phyloP scores from a whole-genome alignment of 1,284 basidiomycete species.

The Heterobasidion annosum region DNA sequence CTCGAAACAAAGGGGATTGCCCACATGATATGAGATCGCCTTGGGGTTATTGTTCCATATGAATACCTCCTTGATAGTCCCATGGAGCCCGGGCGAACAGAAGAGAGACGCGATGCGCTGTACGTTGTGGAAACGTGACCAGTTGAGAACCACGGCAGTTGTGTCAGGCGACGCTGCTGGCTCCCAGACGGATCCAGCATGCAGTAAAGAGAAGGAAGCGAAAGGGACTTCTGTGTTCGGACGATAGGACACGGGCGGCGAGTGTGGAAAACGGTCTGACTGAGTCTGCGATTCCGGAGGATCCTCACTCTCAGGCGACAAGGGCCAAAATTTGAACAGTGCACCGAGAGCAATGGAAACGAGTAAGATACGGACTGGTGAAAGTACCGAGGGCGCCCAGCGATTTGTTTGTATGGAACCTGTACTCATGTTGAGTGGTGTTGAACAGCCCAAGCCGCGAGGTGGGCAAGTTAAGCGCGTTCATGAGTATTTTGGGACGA shows the following conservation, averaged over 20 bases:
- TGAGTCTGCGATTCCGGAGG: background rate
- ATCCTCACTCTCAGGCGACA: background rate
- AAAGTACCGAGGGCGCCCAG: background rate
- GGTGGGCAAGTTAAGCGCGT: background rate
- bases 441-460: background rate
- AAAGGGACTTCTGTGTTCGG: constrained; percentile 5
- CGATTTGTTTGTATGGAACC: background rate
- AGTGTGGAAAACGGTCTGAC: background rate
- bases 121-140: constrained; percentile 56
- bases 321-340: background rate
- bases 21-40: background rate
- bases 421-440: background rate
- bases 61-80: constrained; percentile 38
- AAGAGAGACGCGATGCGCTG: constrained; percentile 41
- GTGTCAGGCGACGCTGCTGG: constrained; percentile 20
- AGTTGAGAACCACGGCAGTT: constrained; percentile 56
- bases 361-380: background rate
- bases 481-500: too few species aligned
- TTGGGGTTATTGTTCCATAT: constrained; percentile 60
- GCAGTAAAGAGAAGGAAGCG: background rate
- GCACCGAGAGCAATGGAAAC: background rate
- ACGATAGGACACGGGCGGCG: constrained; percentile 13
- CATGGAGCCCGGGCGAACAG: constrained; percentile 37
- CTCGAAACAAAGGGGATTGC: constrained; percentile 1
- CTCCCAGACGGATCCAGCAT: background rate